Evolutionary conservation across 129 eudicot species (phyloP).

Genomic region (Smallanthus sonchifolius): DNA sequence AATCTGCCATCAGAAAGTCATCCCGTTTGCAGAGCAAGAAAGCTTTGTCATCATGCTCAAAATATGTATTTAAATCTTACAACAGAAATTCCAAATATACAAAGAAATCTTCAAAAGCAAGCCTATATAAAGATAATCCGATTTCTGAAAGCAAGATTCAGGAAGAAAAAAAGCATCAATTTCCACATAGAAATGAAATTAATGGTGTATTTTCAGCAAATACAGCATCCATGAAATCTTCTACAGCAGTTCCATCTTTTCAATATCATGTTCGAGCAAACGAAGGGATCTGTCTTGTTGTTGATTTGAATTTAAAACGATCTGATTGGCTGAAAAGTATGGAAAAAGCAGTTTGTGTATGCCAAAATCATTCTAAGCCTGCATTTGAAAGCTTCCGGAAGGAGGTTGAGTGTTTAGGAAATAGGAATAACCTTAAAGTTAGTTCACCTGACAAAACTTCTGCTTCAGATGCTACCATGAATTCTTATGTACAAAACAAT

Average conservation of each 20-base stretch:
- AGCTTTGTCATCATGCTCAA: slow-evolving; percentile 18
- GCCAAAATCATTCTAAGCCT: slow-evolving; percentile 26
- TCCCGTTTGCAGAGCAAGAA: slow-evolving; percentile 27
- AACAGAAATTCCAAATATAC: slow-evolving; percentile 4
- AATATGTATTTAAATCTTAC: slow-evolving; percentile 8
- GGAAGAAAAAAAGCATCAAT: slow-evolving; percentile 8
- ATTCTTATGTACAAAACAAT: slow-evolving; percentile 4
- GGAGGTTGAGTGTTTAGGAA: slow-evolving; percentile 38
- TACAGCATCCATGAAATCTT: slow-evolving; percentile 22
- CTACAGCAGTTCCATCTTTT: slow-evolving; percentile 32
- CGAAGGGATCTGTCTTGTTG: slow-evolving; percentile 41
- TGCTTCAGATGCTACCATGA: slow-evolving; percentile 18
- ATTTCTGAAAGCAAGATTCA: slow-evolving; percentile 13
- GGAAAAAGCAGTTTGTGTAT: slow-evolving; percentile 23
- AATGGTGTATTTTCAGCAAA: slow-evolving; percentile 18
- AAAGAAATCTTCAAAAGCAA: slow-evolving; percentile 10
- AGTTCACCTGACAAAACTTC: slow-evolving; percentile 20
- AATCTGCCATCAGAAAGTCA: slow-evolving; percentile 24
- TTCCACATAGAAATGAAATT: slow-evolving; percentile 9
- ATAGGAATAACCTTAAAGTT: slow-evolving; percentile 13
- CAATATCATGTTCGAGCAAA: slow-evolving; percentile 34
- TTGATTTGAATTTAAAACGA: slow-evolving; percentile 45
- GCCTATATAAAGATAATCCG: not conserved
- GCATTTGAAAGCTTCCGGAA: slow-evolving; percentile 38
- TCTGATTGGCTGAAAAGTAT: slow-evolving; percentile 39